phyloP scores from a whole-genome alignment of 352 stramenopile species.

The Albugo candida region DNA sequence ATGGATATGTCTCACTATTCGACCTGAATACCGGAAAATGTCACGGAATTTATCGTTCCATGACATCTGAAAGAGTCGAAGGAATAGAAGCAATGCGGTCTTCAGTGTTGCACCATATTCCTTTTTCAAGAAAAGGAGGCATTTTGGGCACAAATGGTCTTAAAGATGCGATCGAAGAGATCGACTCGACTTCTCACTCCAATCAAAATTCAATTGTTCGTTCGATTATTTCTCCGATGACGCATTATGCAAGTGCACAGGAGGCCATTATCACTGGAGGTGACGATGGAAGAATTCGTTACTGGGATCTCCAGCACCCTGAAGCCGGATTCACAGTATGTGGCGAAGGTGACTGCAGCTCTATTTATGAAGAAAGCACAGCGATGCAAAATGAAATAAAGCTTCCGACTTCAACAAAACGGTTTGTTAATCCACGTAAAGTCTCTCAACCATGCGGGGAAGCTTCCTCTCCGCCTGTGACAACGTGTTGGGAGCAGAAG shows the following conservation, averaged over 20 bases:
- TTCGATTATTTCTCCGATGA: constrained; percentile 71
- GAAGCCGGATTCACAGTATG: constrained; percentile 89
- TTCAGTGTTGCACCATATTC: constrained; percentile 47
- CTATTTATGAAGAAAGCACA: constrained; percentile 71
- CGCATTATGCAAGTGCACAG: constrained; percentile 62
- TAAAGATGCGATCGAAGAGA: constrained; percentile 61
- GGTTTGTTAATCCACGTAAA: neutral
- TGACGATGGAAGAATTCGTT: constrained; percentile 88
- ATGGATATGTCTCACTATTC: constrained; percentile 82
- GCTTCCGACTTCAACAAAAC: constrained; percentile 2
- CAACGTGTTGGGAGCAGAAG: constrained; percentile 65
- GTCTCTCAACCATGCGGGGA: neutral
- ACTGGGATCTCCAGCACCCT: constrained; percentile 91
- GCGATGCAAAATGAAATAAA: constrained; percentile 3
- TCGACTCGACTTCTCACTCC: constrained; percentile 43
- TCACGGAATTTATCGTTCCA: constrained; percentile 80
- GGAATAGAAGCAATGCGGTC: constrained; percentile 40
- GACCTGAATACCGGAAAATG: constrained; percentile 80
- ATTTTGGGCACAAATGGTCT: constrained; percentile 70
- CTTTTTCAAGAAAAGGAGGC: constrained; percentile 52
- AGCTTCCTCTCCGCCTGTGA: constrained; percentile 31
- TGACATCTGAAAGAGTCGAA: constrained; percentile 60
- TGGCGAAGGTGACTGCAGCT: constrained; percentile 68
- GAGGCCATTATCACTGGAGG: constrained; percentile 86
- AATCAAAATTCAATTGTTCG: constrained; percentile 62